Percentiles rank a stretch among this genome's conserved stretches.
These are phyloP conservation scores for Plasmopara halstedii DNA, from an alignment of 352 stramenopile genomes.

Conservation along the genomic window DNA sequence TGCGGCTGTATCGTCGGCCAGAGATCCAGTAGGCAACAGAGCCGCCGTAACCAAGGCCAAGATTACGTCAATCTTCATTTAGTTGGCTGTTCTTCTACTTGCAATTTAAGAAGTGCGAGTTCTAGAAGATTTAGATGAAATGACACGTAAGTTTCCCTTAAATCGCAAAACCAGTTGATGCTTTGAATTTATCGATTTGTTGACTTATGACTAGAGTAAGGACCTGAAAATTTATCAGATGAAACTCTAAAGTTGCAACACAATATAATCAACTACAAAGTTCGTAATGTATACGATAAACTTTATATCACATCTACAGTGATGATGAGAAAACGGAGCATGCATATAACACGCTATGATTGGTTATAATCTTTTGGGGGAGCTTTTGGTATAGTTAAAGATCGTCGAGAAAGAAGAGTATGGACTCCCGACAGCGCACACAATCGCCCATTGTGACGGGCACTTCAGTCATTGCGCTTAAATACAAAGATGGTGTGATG, in stretches of 20 bases:
- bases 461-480: slow-evolving; percentile 95
- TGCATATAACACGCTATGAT: neutral
- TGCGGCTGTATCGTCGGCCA: slow-evolving; percentile 7
- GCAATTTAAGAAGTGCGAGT: slow-evolving; percentile 12
- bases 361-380: neutral
- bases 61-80: slow-evolving; percentile 49
- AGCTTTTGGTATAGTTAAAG: slow-evolving; percentile 12
- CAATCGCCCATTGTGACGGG: slow-evolving; percentile 96
- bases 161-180: neutral
- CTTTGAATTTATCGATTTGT: too few species aligned
- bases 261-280: too few species aligned
- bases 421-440: slow-evolving; percentile 74
- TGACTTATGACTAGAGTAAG: neutral
- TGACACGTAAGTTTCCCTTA: neutral
- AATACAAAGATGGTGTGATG: slow-evolving; percentile 95
- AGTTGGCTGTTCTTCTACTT: neutral
- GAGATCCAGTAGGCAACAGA: slow-evolving; percentile 28
- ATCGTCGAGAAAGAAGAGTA: slow-evolving; percentile 24
- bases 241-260: neutral
- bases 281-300: neutral
- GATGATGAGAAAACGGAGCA: neutral
- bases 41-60: slow-evolving; percentile 35
- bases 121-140: slow-evolving; percentile 15
- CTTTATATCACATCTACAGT: neutral
- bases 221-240: neutral